Evolutionary conservation across 2,329 filamentous ascomycete genomes (phyloP).

Genomic region (Arthrobotrys sinensis): DNA sequence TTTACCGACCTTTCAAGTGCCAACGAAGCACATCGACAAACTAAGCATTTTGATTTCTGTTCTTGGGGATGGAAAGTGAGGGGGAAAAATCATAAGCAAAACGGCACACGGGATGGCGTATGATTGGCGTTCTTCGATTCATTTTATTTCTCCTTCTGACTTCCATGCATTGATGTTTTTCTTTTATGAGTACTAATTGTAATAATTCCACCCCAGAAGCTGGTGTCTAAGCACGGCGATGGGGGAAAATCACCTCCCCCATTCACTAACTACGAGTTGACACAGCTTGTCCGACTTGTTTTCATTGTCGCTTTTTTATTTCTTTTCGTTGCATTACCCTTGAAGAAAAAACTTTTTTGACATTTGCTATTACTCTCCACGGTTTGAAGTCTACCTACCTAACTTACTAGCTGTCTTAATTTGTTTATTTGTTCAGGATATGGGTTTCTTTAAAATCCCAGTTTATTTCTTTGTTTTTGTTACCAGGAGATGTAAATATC

Average conservation of each 20-base stretch:
- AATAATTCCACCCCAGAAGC: slow-evolving; percentile 18
- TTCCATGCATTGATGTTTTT: slow-evolving; percentile 1
- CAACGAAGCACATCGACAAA: slow-evolving; percentile 9
- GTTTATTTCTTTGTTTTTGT: neutral
- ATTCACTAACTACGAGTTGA: neutral
- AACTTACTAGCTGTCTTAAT: neutral
- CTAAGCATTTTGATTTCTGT: slow-evolving; percentile 19
- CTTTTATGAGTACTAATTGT: slow-evolving; percentile 32
- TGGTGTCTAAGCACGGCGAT: neutral
- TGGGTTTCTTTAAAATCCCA: neutral
- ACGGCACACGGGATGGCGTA: slow-evolving; percentile 38
- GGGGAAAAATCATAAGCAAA: slow-evolving; percentile 11
- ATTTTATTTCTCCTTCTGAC: neutral
- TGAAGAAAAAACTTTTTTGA: neutral
- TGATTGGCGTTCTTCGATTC: slow-evolving; percentile 38
- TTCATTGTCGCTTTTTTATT: neutral
- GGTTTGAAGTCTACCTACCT: neutral
- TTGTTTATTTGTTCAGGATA: neutral
- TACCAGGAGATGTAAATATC: slow-evolving; percentile 23
- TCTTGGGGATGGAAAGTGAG: neutral
- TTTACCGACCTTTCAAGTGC: slow-evolving; percentile 6
- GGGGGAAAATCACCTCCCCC: neutral
- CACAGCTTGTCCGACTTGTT: neutral
- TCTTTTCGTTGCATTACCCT: neutral
- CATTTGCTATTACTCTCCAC: neutral